Evolutionary conservation across 2,329 filamentous ascomycete species (phyloP).

Genomic region (Domatiomyces catenatus): DNA sequence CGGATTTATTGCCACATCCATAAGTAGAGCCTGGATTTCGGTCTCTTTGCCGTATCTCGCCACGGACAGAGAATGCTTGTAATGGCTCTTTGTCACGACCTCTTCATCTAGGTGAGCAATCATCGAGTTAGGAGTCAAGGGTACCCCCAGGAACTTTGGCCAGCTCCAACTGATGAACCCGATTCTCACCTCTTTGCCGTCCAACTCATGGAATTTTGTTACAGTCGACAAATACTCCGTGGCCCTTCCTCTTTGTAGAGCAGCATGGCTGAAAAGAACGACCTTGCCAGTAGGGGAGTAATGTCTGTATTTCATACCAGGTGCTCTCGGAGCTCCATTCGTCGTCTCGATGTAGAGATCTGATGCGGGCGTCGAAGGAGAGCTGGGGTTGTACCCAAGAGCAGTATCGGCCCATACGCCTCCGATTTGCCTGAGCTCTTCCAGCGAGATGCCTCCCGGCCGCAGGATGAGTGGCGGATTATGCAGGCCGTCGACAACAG

Average conservation of each 20-base stretch:
- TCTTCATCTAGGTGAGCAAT: background rate
- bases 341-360: constrained; percentile 6
- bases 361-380: background rate
- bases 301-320: constrained; percentile 98
- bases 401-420: constrained; percentile 64
- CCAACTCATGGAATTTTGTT: background rate
- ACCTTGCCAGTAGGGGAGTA: constrained; percentile 86
- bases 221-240: constrained; percentile 2
- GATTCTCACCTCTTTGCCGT: constrained; percentile 6
- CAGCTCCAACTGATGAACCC: constrained; percentile 18
- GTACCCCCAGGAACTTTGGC: constrained; percentile 17
- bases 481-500: constrained; percentile 81
- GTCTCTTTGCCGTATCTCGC: background rate
- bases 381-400: constrained; percentile 50
- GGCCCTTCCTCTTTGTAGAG: constrained; percentile 15
- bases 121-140: background rate
- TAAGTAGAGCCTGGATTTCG: background rate
- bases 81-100: background rate
- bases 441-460: constrained; percentile 61
- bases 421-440: constrained; percentile 38
- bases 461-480: constrained; percentile 66
- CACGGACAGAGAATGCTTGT: background rate
- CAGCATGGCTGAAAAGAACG: constrained; percentile 45
- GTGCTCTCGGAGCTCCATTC: constrained; percentile 52
- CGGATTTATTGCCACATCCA: constrained; percentile 39